These are phyloP conservation scores for Fusarium begoniae DNA, from an alignment of 2,329 filamentous ascomycete genomes.

Conservation along the genomic window DNA sequence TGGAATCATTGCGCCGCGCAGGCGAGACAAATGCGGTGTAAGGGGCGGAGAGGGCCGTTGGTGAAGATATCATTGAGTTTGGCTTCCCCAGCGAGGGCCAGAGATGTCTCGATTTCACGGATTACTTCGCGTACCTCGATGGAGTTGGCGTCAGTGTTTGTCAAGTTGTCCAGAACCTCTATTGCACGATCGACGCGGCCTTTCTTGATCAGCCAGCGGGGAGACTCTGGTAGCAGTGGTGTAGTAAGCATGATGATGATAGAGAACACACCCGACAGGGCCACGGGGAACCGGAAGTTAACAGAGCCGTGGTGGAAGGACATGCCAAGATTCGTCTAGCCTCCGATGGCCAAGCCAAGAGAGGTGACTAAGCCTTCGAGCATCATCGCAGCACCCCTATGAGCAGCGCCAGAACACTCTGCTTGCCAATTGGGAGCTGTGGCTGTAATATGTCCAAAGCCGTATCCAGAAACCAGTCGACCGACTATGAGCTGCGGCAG, in stretches of 20 bases:
- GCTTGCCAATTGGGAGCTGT: conserved; percentile 4
- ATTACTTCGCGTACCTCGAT: background rate
- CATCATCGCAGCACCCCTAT: background rate
- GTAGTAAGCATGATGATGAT: background rate
- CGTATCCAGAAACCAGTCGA: background rate
- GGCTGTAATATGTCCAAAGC: background rate
- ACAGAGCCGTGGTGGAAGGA: background rate
- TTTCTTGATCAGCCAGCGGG: conserved; percentile 1
- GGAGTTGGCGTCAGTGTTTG: background rate
- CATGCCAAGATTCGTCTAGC: background rate
- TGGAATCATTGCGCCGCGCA: conserved; percentile 1
- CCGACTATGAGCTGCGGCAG: background rate
- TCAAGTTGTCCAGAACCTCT: background rate
- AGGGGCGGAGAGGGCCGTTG: background rate
- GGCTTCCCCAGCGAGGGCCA: background rate
- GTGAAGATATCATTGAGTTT: background rate
- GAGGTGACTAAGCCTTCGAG: background rate
- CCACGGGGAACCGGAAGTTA: background rate
- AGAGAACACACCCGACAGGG: background rate
- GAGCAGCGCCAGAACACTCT: conserved; percentile 1
- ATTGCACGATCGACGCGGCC: background rate
- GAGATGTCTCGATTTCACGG: background rate
- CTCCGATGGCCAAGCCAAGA: background rate
- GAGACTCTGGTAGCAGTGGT: background rate
- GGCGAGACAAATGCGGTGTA: background rate